Evolutionary conservation across 1,284 basidiomycete genomes (phyloP).

Genomic region (Ceratobasidium sp.): DNA sequence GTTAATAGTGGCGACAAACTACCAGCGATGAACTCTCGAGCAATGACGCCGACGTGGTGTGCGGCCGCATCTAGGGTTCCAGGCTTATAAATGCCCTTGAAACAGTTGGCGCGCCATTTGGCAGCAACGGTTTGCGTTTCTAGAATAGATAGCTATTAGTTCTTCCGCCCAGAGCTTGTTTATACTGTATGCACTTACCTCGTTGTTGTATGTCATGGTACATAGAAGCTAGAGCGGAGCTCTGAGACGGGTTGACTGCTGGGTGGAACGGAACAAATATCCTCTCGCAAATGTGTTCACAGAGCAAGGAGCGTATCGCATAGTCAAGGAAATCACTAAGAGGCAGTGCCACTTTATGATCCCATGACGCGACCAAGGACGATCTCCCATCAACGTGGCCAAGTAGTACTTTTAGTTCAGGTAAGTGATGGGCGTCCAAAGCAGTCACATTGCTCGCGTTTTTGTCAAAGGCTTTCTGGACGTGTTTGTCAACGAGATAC

Average conservation of each 20-base stretch:
- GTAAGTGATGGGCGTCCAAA: conserved; percentile 8
- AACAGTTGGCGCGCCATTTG: conserved; percentile 28
- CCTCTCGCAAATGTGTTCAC: neutral
- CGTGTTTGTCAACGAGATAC: conserved; percentile 26
- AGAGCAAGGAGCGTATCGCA: conserved; percentile 11
- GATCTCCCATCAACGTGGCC: neutral
- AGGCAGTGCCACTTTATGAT: neutral
- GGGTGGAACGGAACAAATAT: conserved; percentile 38
- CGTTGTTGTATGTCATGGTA: neutral
- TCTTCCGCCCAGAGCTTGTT: no score
- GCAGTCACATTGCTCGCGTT: conserved; percentile 15
- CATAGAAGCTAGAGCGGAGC: neutral
- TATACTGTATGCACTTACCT: no score
- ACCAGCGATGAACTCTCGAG: neutral
- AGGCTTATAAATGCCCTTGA: conserved; percentile 38
- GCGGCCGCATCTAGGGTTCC: neutral
- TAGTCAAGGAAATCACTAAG: conserved; percentile 29
- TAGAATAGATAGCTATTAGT: neutral
- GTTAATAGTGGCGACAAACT: neutral
- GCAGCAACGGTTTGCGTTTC: conserved; percentile 41
- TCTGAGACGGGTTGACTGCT: neutral
- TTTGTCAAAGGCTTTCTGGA: conserved; percentile 4
- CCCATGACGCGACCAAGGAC: conserved; percentile 1
- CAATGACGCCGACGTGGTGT: neutral
- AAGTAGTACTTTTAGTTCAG: conserved; percentile 3